Conservation (phyloP, 345 rosid species). For the Anastatica hierochuntica region DNA sequence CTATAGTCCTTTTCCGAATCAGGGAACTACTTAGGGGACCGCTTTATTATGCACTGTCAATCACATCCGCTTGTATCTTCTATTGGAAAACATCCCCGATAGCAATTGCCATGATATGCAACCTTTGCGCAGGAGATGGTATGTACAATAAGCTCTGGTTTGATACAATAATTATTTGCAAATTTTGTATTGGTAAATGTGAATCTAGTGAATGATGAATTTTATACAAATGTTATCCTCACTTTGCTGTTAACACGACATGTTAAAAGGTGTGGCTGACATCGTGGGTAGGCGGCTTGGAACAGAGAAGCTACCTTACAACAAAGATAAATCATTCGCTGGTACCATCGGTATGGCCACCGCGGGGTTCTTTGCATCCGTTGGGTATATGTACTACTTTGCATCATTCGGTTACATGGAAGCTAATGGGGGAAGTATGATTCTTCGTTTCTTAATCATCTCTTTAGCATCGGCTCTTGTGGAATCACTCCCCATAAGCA, state of each 20-base stretch:
- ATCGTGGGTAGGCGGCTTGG: conserved; percentile 75
- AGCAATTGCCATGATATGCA: conserved; percentile 70
- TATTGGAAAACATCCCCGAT: conserved; percentile 82
- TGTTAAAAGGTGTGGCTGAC: conserved; percentile 68
- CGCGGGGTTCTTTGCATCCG: conserved; percentile 62
- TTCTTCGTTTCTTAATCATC: conserved; percentile 44
- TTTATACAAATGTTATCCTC: no score
- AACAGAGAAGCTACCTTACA: conserved; percentile 61
- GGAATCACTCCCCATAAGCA: conserved; percentile 81
- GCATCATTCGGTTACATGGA: conserved; percentile 53
- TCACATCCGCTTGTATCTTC: conserved; percentile 46
- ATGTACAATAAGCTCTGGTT: conserved; percentile 13
- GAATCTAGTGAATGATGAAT: neutral
- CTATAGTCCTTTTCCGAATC: conserved; percentile 21
- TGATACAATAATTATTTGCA: neutral
- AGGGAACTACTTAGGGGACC: conserved; percentile 98
- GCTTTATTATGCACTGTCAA: conserved; percentile 53
- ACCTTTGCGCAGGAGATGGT: conserved; percentile 99
- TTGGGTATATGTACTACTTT: conserved; percentile 67
- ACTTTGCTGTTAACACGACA: neutral
- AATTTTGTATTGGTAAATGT: neutral
- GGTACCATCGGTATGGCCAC: conserved; percentile 77
- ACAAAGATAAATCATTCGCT: conserved; percentile 63
- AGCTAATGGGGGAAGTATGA: conserved; percentile 37
- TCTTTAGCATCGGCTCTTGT: conserved; percentile 66